Evolutionary conservation across 2,329 filamentous ascomycete genomes (phyloP), one percentile per base, ranked within the genome.

Genomic region (Trichophyton verrucosum): DNA sequence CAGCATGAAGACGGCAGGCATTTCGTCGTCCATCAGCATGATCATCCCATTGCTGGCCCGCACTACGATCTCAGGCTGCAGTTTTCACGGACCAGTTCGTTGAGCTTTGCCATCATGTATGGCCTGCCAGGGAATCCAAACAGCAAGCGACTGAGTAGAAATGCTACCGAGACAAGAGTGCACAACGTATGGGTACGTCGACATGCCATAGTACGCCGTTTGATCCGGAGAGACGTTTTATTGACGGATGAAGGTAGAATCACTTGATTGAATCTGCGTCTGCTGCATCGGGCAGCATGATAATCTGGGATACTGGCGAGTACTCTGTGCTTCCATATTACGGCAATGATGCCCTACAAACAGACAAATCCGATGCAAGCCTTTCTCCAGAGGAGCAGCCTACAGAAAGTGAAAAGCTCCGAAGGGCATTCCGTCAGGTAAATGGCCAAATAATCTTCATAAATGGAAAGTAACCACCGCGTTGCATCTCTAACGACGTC

Each of bases 1-100:
- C 69, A 75, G 57, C 72, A 77, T 61, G 60, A 69, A 0, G 63
- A 76, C 49, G 80, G 81, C 7, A 71, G 72, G 22, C 83, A 86
- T 69, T 89, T 88, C 67, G 82, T 89, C 58, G 79, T 89, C 42
- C 85, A 89, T 69, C 86, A 89, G 68, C 86, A 89, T 68, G 85
- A 88, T 67, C 86, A 89, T 68, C 86, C 86, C 1, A 70, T 87
- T 49, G 84, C 86, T 8, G 85, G 86, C 24, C 78, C 79, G 0
- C 83, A 86, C 68, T 87, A 89, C 74, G 86, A 89, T 70, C 76
- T 89, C 20, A 78, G 86, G 2, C 75, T 89, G 17, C 86, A 89
- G 70, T 86, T 88, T 69, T 88, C 86, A 33, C 77, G 79, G 61
- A 80, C 81, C 0, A 88, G 85, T 67, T 85, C 84, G 27, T 79